A percentile compares a stretch with the other conserved stretches of the same genome.
These are phyloP conservation scores for Xanthoconium separans DNA, from an alignment of 1,284 basidiomycete species.

Conservation along the genomic window DNA sequence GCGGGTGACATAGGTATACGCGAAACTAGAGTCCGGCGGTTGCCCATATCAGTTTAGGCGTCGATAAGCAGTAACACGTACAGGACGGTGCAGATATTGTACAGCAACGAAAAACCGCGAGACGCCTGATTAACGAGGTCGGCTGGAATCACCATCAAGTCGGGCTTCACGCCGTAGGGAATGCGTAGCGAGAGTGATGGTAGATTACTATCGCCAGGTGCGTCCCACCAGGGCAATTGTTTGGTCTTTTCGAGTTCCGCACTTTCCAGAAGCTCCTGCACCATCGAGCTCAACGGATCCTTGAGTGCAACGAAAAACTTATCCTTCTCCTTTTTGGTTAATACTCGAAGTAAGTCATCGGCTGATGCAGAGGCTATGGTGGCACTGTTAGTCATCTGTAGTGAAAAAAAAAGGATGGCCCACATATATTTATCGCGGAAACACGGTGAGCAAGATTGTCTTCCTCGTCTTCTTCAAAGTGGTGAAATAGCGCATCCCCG, in stretches of 20 bases:
- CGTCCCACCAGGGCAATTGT: constrained; percentile 67
- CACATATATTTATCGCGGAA: constrained; percentile 61
- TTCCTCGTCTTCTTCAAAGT: constrained; percentile 43
- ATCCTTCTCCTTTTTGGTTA: constrained; percentile 56
- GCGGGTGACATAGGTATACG: constrained; percentile 65
- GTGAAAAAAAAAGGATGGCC: constrained; percentile 22
- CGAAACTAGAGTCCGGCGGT: constrained; percentile 43
- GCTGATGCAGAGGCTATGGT: constrained; percentile 49
- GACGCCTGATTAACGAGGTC: constrained; percentile 43
- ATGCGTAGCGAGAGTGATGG: not conserved
- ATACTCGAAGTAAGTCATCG: constrained; percentile 62
- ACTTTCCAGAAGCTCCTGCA: constrained; percentile 58
- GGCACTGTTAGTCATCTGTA: constrained; percentile 1
- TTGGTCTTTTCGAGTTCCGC: constrained; percentile 49
- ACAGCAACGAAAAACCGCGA: constrained; percentile 49
- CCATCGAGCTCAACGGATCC: constrained; percentile 57
- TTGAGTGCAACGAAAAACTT: constrained; percentile 57
- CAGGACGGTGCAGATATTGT: constrained; percentile 67
- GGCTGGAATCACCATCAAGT: constrained; percentile 48
- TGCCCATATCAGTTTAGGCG: not conserved
- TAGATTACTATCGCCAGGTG: constrained; percentile 6
- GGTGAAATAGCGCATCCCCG: constrained; percentile 31
- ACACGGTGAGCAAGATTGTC: constrained; percentile 53
- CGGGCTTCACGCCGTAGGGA: constrained; percentile 42
- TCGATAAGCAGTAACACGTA: constrained; percentile 36